Evolutionary conservation across 805 yeast genomes (phyloP).

Genomic region (Millerozyma acaciae): DNA sequence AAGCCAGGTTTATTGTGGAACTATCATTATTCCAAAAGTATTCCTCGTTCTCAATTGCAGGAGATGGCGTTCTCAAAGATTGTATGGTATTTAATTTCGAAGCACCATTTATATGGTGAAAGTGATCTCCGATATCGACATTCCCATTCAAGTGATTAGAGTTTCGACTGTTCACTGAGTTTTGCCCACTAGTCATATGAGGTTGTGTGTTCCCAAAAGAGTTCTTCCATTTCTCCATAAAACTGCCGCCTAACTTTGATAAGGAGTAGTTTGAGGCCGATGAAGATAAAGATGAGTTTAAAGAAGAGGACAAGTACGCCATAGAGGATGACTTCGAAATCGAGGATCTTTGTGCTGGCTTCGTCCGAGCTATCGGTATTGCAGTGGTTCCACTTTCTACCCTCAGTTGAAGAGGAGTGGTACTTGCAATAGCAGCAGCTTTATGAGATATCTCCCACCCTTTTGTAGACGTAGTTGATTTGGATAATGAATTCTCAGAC

Average conservation of each 20-base stretch:
- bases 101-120: constrained; percentile 12
- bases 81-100: constrained; percentile 24
- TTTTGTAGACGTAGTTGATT: constrained; percentile 26
- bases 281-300: constrained; percentile 33
- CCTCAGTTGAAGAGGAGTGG: constrained; percentile 12
- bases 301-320: constrained; percentile 40
- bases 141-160: constrained; percentile 1
- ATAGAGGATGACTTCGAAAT: constrained; percentile 35
- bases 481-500: constrained; percentile 19
- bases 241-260: constrained; percentile 39
- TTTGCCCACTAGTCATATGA: neutral
- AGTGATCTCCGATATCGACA: constrained; percentile 2
- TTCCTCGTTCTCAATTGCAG: constrained; percentile 33
- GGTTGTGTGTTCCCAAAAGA: constrained; percentile 17
- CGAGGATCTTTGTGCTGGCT: constrained; percentile 24
- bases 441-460: constrained; percentile 49
- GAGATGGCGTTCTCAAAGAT: constrained; percentile 33
- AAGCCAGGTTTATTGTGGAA: neutral
- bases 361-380: constrained; percentile 18
- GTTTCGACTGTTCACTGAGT: neutral
- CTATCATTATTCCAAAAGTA: constrained; percentile 15
- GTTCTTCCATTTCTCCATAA: constrained; percentile 43
- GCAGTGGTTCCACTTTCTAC: constrained; percentile 14
- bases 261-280: constrained; percentile 39
- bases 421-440: constrained; percentile 25